Base-by-base conservation (phyloP, 139 green algal genomes). In the Haematococcus sp. region DNA sequence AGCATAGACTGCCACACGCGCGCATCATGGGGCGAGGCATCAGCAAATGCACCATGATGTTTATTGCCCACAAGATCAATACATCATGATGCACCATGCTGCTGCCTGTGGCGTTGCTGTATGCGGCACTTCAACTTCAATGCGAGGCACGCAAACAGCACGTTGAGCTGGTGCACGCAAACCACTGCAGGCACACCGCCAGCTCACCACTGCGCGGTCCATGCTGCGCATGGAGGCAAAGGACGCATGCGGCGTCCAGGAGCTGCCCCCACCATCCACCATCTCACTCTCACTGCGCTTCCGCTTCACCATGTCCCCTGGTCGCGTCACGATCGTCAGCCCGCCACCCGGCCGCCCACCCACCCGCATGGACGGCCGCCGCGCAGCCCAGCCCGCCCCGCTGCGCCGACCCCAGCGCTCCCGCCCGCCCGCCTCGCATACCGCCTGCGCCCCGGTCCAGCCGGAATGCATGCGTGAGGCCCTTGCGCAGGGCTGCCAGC, bases 281-380 rank as follows among this genome's bases (percentile, higher is more conserved):
- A 79, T 20, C 22, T 79, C 74, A 0, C 61, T 52, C 64, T 79
- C 74, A 25, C 74, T 79, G 40, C 74, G 74, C 66, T 79, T 79
- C 25, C 74, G 73, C 52, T 78, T 79, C 33, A 61, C 65, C 33
- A 51, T 52, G 9, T 35, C 56, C 7, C n/a, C 55, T 0, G 32
- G 32, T 7, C 74, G 74, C 27, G 74, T 79, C 33, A 79, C 35
- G 35, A 79, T 64, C 19, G 74, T 79, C 27, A 79, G 11, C 33
- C 65, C 56, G 20, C 54, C 40, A 15, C 35, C n/a, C 1, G 63
- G 51, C 34, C 74, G n/a, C n/a, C 58, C 58, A 35, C 3, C 54
- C 54, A 61, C n/a, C 7, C 40, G 40, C 40, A 49, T 49, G 40
- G 40, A 49, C 11, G 40, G 40, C 70, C 31, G 34, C 35, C 25